Evolutionary conservation across 768 basidiomycete species (phyloP), one percentile per base, ranked within the genome.

Genomic region (Baorangia bicolor): DNA sequence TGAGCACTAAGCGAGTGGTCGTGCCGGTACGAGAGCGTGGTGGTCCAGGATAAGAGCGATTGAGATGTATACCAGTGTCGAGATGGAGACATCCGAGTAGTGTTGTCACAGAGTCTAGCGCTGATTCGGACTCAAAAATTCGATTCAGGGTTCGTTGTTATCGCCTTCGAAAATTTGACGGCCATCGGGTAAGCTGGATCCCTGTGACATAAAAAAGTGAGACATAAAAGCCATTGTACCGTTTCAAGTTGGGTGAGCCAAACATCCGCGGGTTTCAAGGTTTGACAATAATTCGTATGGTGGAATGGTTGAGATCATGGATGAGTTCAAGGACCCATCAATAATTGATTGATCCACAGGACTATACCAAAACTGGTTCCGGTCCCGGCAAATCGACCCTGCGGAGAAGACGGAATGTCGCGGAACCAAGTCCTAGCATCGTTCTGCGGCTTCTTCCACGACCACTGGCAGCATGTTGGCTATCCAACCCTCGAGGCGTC

Each of bases 381-480:
- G 45, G 30, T 33, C 30, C 33, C 14, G 53, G 42, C n/a, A 33
- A 25, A 37, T 18, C 30, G 48, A 20, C 58, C 58, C 48, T 57
- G 52, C n/a, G 38, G 33, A 37, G n/a, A 53, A 45, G 43, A 16
- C 48, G 60, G 45, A 14, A 52, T 16, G 50, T 23, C 21, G 11
- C 49, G 52, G 52, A 58, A 55, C 37, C 14, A 31, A 28, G 25
- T 43, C n/a, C 25, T 25, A 16, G 16, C 31, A 47, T 31, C 23
- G 2, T 12, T n/a, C 23, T 42, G n/a, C 27, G 44, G 5, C 28
- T 53, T 37, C 11, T 44, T 53, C 38, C 38, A 56, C 33, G 49
- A 57, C 42, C 40, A n/a, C n/a, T n/a, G n/a, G n/a, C n/a, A 60
- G n/a, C 47, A 61, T 60, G 56, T 34, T 42, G 47, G 13, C 47